These are phyloP conservation scores for Fusarium nematophilum DNA, from an alignment of 2,329 filamentous ascomycete species.

Conservation along the genomic window DNA sequence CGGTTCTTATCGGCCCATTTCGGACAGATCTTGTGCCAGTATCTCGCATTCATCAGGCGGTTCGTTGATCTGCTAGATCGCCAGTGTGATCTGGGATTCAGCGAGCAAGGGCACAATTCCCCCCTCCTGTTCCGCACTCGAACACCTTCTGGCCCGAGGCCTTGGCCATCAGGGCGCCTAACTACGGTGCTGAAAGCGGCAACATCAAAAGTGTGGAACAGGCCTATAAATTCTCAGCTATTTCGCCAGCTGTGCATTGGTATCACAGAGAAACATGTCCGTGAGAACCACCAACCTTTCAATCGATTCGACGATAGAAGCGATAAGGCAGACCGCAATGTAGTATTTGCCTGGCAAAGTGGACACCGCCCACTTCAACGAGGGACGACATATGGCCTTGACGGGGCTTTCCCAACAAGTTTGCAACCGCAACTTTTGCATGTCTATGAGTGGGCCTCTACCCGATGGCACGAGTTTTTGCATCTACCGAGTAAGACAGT, in stretches of 20 bases:
- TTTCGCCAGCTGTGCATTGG: slow-evolving; percentile 19
- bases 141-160: no score
- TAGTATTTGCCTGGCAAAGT: slow-evolving; percentile 29
- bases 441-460: slow-evolving; percentile 12
- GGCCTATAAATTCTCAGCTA: background rate
- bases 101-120: no score
- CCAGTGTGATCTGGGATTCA: no score
- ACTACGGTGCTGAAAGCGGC: no score
- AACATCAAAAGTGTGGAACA: background rate
- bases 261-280: slow-evolving; percentile 23
- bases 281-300: background rate
- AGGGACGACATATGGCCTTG: slow-evolving; percentile 26
- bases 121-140: no score
- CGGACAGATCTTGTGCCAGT: background rate
- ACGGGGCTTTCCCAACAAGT: slow-evolving; percentile 20
- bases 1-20: slow-evolving; percentile 2
- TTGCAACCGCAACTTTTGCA: slow-evolving; percentile 18
- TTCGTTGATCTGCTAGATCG: background rate
- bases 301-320: slow-evolving; percentile 16
- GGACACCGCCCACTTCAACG: slow-evolving; percentile 28
- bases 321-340: slow-evolving; percentile 1
- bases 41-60: slow-evolving; percentile 3
- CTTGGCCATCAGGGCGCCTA: no score
- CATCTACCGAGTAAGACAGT: slow-evolving; percentile 10
- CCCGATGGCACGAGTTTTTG: slow-evolving; percentile 23